Conservation (phyloP, 345 rosid genomes). For the Gossypium thurberi region DNA sequence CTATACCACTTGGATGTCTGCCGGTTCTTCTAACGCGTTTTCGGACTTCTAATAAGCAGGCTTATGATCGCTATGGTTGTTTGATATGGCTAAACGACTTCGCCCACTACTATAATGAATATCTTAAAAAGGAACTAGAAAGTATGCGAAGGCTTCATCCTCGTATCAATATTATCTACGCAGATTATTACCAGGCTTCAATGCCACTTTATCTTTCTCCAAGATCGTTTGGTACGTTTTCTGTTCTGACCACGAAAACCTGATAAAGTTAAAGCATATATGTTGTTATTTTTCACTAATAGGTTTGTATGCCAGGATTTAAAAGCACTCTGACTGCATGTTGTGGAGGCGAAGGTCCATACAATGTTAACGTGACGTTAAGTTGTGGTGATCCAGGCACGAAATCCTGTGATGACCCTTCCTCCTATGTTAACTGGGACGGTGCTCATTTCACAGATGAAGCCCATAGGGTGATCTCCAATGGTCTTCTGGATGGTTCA, state of each 20-base stretch:
- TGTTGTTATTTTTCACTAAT: no score
- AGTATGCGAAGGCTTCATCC: slow-evolving; percentile 25
- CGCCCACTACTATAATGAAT: slow-evolving; percentile 23
- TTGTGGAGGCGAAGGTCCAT: slow-evolving; percentile 40
- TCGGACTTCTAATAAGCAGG: slow-evolving; percentile 10
- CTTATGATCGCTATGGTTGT: slow-evolving; percentile 37
- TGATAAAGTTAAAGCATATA: background rate
- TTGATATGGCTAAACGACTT: slow-evolving; percentile 34
- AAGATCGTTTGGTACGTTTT: slow-evolving; percentile 24
- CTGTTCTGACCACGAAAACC: background rate
- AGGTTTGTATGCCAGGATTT: slow-evolving; percentile 26
- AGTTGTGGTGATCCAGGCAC: slow-evolving; percentile 20
- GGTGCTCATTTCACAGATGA: slow-evolving; percentile 33
- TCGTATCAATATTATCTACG: slow-evolving; percentile 29
- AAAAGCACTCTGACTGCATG: slow-evolving; percentile 31
- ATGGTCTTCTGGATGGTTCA: background rate
- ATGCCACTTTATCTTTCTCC: slow-evolving; percentile 27
- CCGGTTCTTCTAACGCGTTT: slow-evolving; percentile 25
- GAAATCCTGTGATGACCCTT: slow-evolving; percentile 29
- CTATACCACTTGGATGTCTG: slow-evolving; percentile 36
- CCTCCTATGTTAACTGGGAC: slow-evolving; percentile 39
- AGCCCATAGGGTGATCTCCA: slow-evolving; percentile 11
- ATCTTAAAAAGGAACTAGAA: slow-evolving; percentile 24
- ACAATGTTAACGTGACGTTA: slow-evolving; percentile 24
- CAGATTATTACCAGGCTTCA: slow-evolving; percentile 33